A percentile compares a stretch with the other conserved stretches of the same genome.
These are phyloP conservation scores for Fusarium sp. DNA, from an alignment of 2,329 filamentous ascomycete species.

Conservation along the genomic window DNA sequence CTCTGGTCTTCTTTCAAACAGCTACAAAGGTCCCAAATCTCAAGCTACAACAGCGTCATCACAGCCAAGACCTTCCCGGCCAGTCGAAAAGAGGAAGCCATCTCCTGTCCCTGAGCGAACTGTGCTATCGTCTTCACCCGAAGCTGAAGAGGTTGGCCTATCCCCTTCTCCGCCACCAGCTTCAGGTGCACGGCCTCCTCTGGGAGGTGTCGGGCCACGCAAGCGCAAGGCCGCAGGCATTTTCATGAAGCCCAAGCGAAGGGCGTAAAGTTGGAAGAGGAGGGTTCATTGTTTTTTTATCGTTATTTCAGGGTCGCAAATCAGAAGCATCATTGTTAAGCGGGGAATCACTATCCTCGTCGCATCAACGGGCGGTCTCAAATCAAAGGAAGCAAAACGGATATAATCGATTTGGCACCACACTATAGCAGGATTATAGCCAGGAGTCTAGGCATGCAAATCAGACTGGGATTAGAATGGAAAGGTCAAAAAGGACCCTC, in stretches of 20 bases:
- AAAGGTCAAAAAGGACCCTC: background rate
- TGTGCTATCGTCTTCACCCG: conserved; percentile 42
- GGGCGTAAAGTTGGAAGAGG: conserved; percentile 18
- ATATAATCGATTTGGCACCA: conserved; percentile 6
- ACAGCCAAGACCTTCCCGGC: conserved; percentile 14
- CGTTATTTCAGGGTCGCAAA: background rate
- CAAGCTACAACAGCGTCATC: conserved; percentile 27
- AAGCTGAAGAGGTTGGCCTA: conserved; percentile 17
- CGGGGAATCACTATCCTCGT: background rate
- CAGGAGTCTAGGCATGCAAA: background rate
- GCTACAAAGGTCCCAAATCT: conserved; percentile 43
- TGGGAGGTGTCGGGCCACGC: conserved; percentile 33
- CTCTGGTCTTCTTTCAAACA: conserved; percentile 49
- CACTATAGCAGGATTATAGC: background rate
- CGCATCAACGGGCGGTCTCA: conserved; percentile 9
- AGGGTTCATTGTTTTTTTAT: background rate
- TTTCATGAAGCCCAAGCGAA: conserved; percentile 64
- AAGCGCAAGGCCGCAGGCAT: conserved; percentile 64
- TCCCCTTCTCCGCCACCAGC: conserved; percentile 44
- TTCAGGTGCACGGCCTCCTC: conserved; percentile 17
- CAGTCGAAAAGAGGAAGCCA: conserved; percentile 24
- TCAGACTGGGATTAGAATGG: conserved; percentile 16
- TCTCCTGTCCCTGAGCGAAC: conserved; percentile 34
- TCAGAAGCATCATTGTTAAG: conserved; percentile 3
- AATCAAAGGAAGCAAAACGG: conserved; percentile 10